A percentile compares a stretch with the other conserved stretches of the same genome.
phyloP scores from a whole-genome alignment of 139 green algal genomes.

The Chlorella sp. region DNA sequence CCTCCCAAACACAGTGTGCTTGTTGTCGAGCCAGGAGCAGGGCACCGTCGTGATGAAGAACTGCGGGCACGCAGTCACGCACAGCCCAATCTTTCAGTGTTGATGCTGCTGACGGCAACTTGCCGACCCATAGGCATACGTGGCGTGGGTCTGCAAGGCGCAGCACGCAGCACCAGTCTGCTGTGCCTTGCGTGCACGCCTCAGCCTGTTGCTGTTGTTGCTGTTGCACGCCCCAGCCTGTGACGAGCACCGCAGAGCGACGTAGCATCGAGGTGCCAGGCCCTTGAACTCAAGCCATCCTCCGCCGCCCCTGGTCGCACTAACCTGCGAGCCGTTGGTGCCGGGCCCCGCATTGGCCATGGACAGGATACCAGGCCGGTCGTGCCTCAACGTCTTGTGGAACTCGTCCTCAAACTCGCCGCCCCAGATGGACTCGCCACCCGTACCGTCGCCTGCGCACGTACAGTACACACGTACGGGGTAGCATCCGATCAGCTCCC shows the following conservation, averaged over 20 bases:
- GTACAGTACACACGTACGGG: no score
- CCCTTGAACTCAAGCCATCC: no score
- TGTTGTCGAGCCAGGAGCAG: slow-evolving; percentile 47
- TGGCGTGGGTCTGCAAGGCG: no score
- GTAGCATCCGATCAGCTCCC: no score
- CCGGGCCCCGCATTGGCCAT: slow-evolving; percentile 45
- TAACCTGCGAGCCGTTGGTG: slow-evolving; percentile 49
- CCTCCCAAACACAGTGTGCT: slow-evolving; percentile 29
- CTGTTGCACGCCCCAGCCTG: background rate
- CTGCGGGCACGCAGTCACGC: background rate
- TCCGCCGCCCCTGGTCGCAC: no score
- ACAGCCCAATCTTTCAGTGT: background rate
- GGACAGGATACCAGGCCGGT: slow-evolving; percentile 72
- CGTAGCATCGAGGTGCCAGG: no score
- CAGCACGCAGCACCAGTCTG: background rate
- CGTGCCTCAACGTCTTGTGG: slow-evolving; percentile 78
- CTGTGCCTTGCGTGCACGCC: background rate
- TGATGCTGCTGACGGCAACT: no score
- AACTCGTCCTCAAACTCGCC: slow-evolving; percentile 98
- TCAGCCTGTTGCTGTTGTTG: background rate
- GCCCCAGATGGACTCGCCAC: slow-evolving; percentile 95
- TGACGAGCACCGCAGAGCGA: background rate
- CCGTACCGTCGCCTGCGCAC: slow-evolving; percentile 86
- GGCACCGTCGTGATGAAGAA: slow-evolving; percentile 71
- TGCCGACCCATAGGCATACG: no score